Conservation (phyloP, 495 filamentous ascomycete genomes). For the Thozetella sp. region DNA sequence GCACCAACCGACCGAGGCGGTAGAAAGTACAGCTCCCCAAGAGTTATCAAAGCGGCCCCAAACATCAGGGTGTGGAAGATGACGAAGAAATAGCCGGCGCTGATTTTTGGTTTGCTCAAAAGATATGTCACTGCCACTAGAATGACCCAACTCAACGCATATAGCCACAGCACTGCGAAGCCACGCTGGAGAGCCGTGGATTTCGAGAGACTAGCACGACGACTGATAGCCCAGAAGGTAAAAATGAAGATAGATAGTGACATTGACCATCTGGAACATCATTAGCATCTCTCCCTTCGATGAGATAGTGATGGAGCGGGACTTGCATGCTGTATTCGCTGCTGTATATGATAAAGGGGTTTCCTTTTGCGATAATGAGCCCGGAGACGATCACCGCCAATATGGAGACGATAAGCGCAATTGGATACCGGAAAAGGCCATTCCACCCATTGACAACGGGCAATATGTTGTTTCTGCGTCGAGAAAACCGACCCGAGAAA, state of each 20-base stretch:
- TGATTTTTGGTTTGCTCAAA: constrained; percentile 66
- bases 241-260: constrained; percentile 75
- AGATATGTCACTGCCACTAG: constrained; percentile 69
- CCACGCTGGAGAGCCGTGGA: constrained; percentile 77
- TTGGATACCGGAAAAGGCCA: constrained; percentile 76
- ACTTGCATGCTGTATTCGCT: constrained; percentile 71
- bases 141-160: constrained; percentile 65
- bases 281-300: no score
- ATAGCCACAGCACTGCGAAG: constrained; percentile 79
- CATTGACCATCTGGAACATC: constrained; percentile 62
- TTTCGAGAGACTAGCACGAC: constrained; percentile 72
- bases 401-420: constrained; percentile 66
- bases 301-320: no score
- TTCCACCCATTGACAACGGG: constrained; percentile 70
- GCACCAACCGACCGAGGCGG: constrained; percentile 66
- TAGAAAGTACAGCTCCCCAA: constrained; percentile 75
- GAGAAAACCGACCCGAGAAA: constrained; percentile 53
- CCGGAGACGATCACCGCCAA: constrained; percentile 68
- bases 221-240: constrained; percentile 75
- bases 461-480: constrained; percentile 54
- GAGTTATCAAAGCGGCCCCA: constrained; percentile 65
- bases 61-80: constrained; percentile 74
- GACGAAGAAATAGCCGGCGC: constrained; percentile 73
- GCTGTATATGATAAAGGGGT: constrained; percentile 80
- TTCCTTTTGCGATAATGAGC: constrained; percentile 72